Conservation (phyloP, 2,329 filamentous ascomycete genomes). For the Colletotrichum costaricense region DNA sequence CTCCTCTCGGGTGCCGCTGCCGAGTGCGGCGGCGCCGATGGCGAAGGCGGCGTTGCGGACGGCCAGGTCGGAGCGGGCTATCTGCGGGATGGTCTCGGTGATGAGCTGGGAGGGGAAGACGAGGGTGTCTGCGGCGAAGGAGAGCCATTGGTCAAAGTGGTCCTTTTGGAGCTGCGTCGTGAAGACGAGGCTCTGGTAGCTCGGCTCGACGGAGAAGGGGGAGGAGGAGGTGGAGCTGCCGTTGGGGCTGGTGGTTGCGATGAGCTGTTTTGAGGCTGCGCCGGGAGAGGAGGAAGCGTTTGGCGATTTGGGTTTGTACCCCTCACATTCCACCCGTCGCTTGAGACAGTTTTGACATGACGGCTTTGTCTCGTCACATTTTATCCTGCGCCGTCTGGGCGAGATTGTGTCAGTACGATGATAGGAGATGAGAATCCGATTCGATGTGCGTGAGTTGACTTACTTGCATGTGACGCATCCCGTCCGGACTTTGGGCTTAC, state of each 20-base stretch:
- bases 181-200: conserved; percentile 26
- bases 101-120: conserved; percentile 28
- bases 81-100: conserved; percentile 36
- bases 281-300: neutral
- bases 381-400: conserved; percentile 20
- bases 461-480: conserved; percentile 36
- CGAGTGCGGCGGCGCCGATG: conserved; percentile 45
- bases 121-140: conserved; percentile 11
- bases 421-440: too few relatives aligned
- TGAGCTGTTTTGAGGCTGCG: neutral
- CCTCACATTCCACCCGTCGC: conserved; percentile 19
- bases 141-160: conserved; percentile 27
- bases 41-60: conserved; percentile 54
- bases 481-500: conserved; percentile 36
- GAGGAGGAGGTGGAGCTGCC: conserved; percentile 10
- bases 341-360: conserved; percentile 26
- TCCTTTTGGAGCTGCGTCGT: conserved; percentile 24
- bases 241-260: neutral
- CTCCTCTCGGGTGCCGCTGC: conserved; percentile 15
- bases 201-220: conserved; percentile 18
- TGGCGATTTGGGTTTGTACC: conserved; percentile 17
- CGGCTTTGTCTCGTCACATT: conserved; percentile 30
- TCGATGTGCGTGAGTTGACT: neutral
- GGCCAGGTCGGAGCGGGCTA: conserved; percentile 36
- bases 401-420: neutral